Conservation (phyloP, 306 rosid species). For the Benincasa hispida region DNA sequence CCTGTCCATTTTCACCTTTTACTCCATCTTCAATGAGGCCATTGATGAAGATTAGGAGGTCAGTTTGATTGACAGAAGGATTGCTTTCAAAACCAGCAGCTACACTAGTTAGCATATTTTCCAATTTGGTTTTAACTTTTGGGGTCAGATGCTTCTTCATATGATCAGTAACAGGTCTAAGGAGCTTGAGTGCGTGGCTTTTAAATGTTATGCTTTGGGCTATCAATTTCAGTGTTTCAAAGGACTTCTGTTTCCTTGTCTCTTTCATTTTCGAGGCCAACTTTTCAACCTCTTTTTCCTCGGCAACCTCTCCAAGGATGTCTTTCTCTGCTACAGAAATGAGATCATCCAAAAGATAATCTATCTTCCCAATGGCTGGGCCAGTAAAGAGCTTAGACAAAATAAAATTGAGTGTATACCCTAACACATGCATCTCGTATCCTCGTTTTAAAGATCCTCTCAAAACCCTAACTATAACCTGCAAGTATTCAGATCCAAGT, state of each 20-base stretch:
- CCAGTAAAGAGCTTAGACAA: constrained; percentile 51
- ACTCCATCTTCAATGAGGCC: constrained; percentile 71
- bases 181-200: constrained; percentile 53
- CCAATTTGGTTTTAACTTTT: constrained; percentile 58
- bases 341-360: constrained; percentile 77
- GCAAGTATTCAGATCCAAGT: constrained; percentile 83
- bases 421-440: constrained; percentile 85
- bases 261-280: constrained; percentile 96
- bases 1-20: constrained; percentile 39
- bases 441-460: constrained; percentile 70
- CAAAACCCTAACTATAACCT: constrained; percentile 59
- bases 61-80: constrained; percentile 66
- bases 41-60: constrained; percentile 50
- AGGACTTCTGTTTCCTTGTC: constrained; percentile 60
- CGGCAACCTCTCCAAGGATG: constrained; percentile 81
- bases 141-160: constrained; percentile 52
- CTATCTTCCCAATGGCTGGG: constrained; percentile 55
- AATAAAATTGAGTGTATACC: constrained; percentile 69
- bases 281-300: constrained; percentile 88
- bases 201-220: constrained; percentile 70
- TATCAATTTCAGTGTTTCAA: constrained; percentile 66
- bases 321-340: constrained; percentile 65
- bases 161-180: constrained; percentile 52
- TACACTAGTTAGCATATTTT: constrained; percentile 59
- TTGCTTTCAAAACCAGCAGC: constrained; percentile 79